Conservation (phyloP, 352 stramenopile genomes). For the Phytophthora pisi region DNA sequence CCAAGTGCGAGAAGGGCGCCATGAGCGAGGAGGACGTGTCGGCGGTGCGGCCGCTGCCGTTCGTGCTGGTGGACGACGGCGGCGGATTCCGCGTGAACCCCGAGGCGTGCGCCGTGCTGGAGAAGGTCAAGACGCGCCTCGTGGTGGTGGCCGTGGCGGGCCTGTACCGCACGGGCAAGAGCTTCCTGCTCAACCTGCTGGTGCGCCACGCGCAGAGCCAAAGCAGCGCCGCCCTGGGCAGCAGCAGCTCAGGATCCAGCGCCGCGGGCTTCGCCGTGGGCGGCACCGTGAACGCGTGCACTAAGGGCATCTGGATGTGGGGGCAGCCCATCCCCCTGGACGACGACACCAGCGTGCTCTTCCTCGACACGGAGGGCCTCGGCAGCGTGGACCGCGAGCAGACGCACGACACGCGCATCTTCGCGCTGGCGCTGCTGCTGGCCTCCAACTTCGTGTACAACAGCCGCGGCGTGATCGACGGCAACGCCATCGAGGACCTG, state of each 20-base stretch:
- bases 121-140: constrained; percentile 77
- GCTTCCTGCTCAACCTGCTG: constrained; percentile 89
- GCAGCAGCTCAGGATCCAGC: neutral
- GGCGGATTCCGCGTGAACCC: constrained; percentile 81
- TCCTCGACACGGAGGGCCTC: constrained; percentile 91
- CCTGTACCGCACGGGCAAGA: constrained; percentile 91
- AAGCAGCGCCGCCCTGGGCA: neutral
- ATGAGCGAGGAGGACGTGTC: constrained; percentile 43
- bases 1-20: constrained; percentile 6
- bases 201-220: constrained; percentile 56
- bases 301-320: constrained; percentile 94
- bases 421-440: constrained; percentile 87
- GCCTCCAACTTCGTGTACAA: constrained; percentile 93
- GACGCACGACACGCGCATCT: constrained; percentile 92
- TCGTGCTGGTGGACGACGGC: constrained; percentile 82
- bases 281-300: constrained; percentile 88
- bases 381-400: constrained; percentile 83
- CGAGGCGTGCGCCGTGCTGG: constrained; percentile 69
- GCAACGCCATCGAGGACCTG: constrained; percentile 88
- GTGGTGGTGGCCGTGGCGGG: constrained; percentile 88
- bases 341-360: constrained; percentile 75
- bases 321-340: constrained; percentile 74
- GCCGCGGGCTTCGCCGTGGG: constrained; percentile 77
- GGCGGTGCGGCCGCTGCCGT: constrained; percentile 67
- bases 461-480: constrained; percentile 89